Percentiles rank a stretch among this genome's conserved stretches.
These are phyloP conservation scores for Parietaria judaica DNA, from an alignment of 306 rosid genomes.

Conservation along the genomic window DNA sequence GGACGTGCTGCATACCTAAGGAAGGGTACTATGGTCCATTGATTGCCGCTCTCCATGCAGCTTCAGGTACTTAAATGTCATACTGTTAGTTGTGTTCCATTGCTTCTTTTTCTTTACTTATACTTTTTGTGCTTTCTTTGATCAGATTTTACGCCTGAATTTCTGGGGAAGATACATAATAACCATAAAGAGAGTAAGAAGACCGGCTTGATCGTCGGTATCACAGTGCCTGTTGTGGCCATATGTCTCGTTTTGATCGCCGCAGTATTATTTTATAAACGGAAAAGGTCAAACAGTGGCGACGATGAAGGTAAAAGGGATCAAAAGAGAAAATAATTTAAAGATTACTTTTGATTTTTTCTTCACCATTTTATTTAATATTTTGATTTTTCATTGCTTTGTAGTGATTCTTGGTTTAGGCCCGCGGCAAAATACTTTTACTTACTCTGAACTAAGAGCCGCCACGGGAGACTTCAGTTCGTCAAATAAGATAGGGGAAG, in stretches of 20 bases:
- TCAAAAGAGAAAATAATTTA: not conserved
- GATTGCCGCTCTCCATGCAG: conserved; percentile 14
- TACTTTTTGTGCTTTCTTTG: not conserved
- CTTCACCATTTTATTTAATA: not conserved
- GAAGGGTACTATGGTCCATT: conserved; percentile 14
- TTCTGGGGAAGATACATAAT: conserved; percentile 13
- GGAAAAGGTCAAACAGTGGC: not conserved
- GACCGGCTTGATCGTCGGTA: conserved; percentile 18
- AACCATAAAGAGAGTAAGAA: conserved; percentile 9
- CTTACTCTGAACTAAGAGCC: conserved; percentile 21
- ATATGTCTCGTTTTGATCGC: conserved; percentile 5
- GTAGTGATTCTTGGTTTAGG: conserved; percentile 21
- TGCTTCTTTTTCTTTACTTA: not conserved
- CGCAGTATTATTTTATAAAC: conserved; percentile 8
- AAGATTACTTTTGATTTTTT: not conserved
- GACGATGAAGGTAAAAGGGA: conserved; percentile 18
- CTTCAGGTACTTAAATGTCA: conserved; percentile 14
- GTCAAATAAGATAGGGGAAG: conserved; percentile 27
- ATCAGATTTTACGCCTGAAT: conserved; percentile 10
- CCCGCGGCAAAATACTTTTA: conserved; percentile 15
- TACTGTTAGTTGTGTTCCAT: not conserved
- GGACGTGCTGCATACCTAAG: conserved; percentile 25
- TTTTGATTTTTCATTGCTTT: not conserved
- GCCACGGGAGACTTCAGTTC: conserved; percentile 24
- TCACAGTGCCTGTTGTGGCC: conserved; percentile 6